phyloP scores from a whole-genome alignment of 2,329 filamentous ascomycete genomes.

The Microcyclospora pomicola region DNA sequence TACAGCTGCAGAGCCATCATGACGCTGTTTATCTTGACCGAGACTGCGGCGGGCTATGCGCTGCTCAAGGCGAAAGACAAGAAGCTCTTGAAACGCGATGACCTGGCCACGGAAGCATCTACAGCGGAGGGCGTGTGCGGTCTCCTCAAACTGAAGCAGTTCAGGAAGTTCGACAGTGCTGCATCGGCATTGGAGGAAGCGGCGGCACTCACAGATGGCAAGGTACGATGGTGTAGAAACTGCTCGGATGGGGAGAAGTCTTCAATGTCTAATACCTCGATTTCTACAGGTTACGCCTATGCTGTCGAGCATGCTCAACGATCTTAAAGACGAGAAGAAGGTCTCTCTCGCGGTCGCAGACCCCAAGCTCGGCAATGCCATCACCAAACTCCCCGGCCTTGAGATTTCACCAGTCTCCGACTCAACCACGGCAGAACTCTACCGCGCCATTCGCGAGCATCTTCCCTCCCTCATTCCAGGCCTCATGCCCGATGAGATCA shows the following conservation, averaged over 20 bases:
- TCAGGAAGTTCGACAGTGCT: conserved; percentile 93
- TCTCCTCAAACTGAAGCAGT: conserved; percentile 92
- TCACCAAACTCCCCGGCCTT: conserved; percentile 80
- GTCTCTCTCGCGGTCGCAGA: conserved; percentile 87
- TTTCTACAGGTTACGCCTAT: conserved; percentile 56
- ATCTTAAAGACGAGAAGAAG: conserved; percentile 96
- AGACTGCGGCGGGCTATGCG: conserved; percentile 93
- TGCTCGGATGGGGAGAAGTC: not conserved
- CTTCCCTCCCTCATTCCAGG: conserved; percentile 82
- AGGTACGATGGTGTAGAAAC: conserved; percentile 30
- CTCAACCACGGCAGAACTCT: conserved; percentile 71
- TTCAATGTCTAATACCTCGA: not conserved
- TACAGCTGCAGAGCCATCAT: conserved; percentile 18
- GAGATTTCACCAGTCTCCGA: conserved; percentile 75
- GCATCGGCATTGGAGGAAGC: conserved; percentile 83
- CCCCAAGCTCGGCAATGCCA: conserved; percentile 76
- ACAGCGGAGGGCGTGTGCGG: conserved; percentile 75
- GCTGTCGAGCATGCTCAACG: conserved; percentile 66
- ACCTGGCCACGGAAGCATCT: conserved; percentile 58
- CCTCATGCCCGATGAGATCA: conserved; percentile 69
- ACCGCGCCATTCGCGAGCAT: conserved; percentile 86
- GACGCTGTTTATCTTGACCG: conserved; percentile 67
- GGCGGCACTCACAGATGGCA: conserved; percentile 76
- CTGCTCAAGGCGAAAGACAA: conserved; percentile 98
- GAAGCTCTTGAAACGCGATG: conserved; percentile 85